Base-by-base conservation (phyloP, 148 eudicot species). In the Rhododendron simsii region DNA sequence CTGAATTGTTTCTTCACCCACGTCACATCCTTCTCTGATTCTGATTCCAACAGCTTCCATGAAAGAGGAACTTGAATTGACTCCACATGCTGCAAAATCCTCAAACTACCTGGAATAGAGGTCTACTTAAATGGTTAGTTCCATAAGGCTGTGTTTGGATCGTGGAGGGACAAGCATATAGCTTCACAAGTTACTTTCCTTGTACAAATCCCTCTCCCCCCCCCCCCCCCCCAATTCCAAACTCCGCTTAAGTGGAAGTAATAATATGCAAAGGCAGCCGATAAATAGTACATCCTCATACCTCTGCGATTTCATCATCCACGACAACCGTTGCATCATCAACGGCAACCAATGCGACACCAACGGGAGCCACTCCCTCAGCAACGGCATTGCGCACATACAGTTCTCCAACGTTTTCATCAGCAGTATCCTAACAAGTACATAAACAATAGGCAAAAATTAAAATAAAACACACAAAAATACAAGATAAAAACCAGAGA, bases 41-140 rank as follows among this genome's bases (percentile, higher is more conserved):
- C 87, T 85, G 95, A 90, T 86, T 87, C 88, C 84, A 89, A 14
- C 30, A 89, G 86, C 73, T 89, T 63, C 94, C 92, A 92, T n/a
- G 91, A 89, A 77, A 41, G 51, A 41, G 98, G 98, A 74, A 90
- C 95, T 91, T 88, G 91, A 89, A 95, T 91, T 50, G 90, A 87
- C 85, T 95, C 98, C 65, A 93, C 98, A 83, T 93, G 98, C 87
- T 95, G 98, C 85, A 95, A 67, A 73, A 95, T 88, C 88, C 98
- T 95, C 89, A 95, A 89, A 89, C 98, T 92, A 89, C 85, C 98
- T 95, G 92, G 85, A 87, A 44, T 10, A 7, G 20, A 81, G 1
- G 39, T 76, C 16, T 45, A 84, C 44, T 55, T 81, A 71, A 21
- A 67, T 15, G 37, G 77, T 26, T 28, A 85, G 37, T 45, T 81